Conservation (phyloP, 805 yeast species). For the Wickerhamiella azyma region DNA sequence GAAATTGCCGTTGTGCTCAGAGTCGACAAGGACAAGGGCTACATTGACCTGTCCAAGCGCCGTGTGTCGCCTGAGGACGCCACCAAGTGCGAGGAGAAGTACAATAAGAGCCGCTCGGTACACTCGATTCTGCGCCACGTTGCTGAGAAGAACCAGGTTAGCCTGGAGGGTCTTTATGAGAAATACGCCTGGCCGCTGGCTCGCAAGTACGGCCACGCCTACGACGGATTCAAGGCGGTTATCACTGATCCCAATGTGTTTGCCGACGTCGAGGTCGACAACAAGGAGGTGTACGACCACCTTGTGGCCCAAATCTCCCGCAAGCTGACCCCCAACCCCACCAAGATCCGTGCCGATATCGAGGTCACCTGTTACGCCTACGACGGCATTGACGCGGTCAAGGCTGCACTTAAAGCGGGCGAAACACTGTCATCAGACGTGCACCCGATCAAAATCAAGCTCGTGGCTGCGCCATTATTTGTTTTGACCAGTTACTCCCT, state of each 20-base stretch:
- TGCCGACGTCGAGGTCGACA: constrained; percentile 56
- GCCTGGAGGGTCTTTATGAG: constrained; percentile 75
- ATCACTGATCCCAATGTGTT: constrained; percentile 83
- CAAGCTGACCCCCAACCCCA: constrained; percentile 95
- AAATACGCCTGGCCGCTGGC: constrained; percentile 96
- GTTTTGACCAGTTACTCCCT: constrained; percentile 86
- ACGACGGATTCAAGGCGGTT: constrained; percentile 92
- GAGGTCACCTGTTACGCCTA: constrained; percentile 95
- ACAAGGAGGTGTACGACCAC: constrained; percentile 65
- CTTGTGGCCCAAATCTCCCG: constrained; percentile 76
- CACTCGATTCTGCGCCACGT: constrained; percentile 97
- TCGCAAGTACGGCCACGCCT: constrained; percentile 90
- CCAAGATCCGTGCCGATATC: constrained; percentile 94
- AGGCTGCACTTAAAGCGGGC: constrained; percentile 74
- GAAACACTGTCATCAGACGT: constrained; percentile 72
- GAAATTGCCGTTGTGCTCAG: constrained; percentile 96
- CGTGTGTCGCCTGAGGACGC: constrained; percentile 97
- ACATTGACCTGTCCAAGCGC: constrained; percentile 94
- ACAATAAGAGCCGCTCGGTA: constrained; percentile 91
- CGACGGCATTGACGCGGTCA: constrained; percentile 96
- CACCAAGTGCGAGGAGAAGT: constrained; percentile 92
- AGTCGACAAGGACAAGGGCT: constrained; percentile 97
- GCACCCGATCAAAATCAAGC: constrained; percentile 80
- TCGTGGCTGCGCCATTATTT: constrained; percentile 95
- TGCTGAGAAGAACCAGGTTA: constrained; percentile 86